A percentile compares a stretch with the other conserved stretches of the same genome.
phyloP scores from a whole-genome alignment of 2,329 filamentous ascomycete species.

The Thielaviopsis ethacetica region DNA sequence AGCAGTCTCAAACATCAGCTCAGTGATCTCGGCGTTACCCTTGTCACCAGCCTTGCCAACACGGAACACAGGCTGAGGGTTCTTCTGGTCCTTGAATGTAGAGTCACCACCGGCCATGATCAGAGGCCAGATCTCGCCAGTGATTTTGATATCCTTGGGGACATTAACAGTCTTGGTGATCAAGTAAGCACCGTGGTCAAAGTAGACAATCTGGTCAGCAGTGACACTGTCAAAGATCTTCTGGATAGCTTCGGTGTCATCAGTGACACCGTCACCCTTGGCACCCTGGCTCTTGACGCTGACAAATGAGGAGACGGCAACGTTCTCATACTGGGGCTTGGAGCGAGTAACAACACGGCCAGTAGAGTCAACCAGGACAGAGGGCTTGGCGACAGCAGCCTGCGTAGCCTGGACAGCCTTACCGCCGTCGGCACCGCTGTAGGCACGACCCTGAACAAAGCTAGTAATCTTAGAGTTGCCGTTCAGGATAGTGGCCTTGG shows the following conservation, averaged over 20 bases:
- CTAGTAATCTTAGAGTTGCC: slow-evolving; percentile 53
- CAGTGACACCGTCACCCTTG: slow-evolving; percentile 71
- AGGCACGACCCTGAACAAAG: slow-evolving; percentile 68
- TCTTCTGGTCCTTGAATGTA: slow-evolving; percentile 55
- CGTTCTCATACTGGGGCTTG: slow-evolving; percentile 72
- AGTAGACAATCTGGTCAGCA: slow-evolving; percentile 51
- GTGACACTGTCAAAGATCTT: slow-evolving; percentile 52
- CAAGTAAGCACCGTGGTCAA: slow-evolving; percentile 60
- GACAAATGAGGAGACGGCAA: slow-evolving; percentile 54
- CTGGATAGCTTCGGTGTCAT: slow-evolving; percentile 79
- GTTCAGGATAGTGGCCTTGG: slow-evolving; percentile 42
- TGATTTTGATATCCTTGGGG: slow-evolving; percentile 69
- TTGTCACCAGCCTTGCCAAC: slow-evolving; percentile 62
- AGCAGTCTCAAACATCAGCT: slow-evolving; percentile 70
- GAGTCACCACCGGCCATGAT: slow-evolving; percentile 64
- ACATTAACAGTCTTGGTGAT: slow-evolving; percentile 54
- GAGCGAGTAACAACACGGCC: slow-evolving; percentile 66
- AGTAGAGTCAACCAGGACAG: slow-evolving; percentile 40
- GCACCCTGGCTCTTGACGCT: slow-evolving; percentile 72
- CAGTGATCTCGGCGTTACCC: slow-evolving; percentile 73
- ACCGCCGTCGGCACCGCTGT: slow-evolving; percentile 32
- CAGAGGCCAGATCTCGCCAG: slow-evolving; percentile 80
- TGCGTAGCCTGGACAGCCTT: slow-evolving; percentile 44
- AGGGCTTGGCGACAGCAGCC: slow-evolving; percentile 41
- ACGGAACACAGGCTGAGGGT: slow-evolving; percentile 73